These are phyloP conservation scores for Pseudonitzschia multistriata DNA, from an alignment of 108 stramenopile species.

Conservation along the genomic window DNA sequence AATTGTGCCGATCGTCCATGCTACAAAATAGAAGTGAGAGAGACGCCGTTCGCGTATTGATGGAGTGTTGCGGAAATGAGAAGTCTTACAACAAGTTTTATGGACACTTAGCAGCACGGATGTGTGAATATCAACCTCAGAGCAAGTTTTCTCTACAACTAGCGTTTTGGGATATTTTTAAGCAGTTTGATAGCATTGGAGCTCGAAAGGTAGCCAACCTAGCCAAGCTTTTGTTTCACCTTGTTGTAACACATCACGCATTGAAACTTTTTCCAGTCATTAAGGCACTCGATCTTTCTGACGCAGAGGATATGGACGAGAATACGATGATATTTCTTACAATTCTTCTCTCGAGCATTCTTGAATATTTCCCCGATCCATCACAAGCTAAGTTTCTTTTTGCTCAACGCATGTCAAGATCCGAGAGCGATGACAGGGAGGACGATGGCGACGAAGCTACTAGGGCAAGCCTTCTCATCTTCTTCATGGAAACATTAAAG, in stretches of 20 bases:
- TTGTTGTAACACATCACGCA: conserved; percentile 62
- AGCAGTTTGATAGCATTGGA: conserved; percentile 76
- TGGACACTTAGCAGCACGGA: conserved; percentile 80
- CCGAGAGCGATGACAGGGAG: conserved; percentile 15
- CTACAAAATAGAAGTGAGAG: conserved; percentile 85
- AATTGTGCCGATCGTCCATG: conserved; percentile 77
- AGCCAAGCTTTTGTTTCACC: conserved; percentile 85
- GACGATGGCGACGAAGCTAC: conserved; percentile 47
- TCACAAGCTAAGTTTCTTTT: conserved; percentile 51
- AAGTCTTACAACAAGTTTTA: conserved; percentile 93
- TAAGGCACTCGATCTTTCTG: conserved; percentile 75
- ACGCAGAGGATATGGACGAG: conserved; percentile 65
- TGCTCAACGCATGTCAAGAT: conserved; percentile 3
- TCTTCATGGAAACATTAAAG: conserved; percentile 80
- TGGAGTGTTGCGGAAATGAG: conserved; percentile 93
- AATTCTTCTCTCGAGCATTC: conserved; percentile 64
- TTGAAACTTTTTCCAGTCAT: conserved; percentile 68
- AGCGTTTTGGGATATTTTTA: conserved; percentile 94
- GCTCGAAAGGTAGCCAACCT: conserved; percentile 84
- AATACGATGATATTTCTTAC: conserved; percentile 68
- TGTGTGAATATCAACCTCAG: conserved; percentile 89
- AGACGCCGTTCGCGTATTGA: conserved; percentile 90
- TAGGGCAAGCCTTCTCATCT: conserved; percentile 67
- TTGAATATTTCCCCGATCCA: conserved; percentile 63
- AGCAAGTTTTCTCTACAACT: conserved; percentile 91